phyloP scores from a whole-genome alignment of 1,284 basidiomycete genomes.

The Microbotryum intermedium region DNA sequence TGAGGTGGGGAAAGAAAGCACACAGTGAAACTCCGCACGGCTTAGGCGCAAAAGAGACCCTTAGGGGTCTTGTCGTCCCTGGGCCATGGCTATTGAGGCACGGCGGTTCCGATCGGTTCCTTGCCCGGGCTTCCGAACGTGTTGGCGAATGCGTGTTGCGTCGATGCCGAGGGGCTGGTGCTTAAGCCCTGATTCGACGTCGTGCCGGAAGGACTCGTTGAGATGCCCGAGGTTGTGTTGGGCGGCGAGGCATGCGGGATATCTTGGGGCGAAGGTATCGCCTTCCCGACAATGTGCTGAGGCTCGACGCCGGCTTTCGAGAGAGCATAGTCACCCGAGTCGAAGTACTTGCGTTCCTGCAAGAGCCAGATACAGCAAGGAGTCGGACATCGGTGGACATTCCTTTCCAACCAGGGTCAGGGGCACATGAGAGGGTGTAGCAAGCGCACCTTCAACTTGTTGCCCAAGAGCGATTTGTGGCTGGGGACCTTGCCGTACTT shows the following conservation, averaged over 20 bases:
- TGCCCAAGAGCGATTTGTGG: slow-evolving; percentile 38
- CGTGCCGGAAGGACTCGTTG: not conserved
- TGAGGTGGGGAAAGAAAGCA: no score
- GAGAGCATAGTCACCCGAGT: slow-evolving; percentile 43
- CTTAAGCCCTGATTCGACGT: not conserved
- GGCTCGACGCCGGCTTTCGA: slow-evolving; percentile 42
- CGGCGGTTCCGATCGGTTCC: not conserved
- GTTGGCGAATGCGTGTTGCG: not conserved
- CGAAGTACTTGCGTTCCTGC: slow-evolving; percentile 44
- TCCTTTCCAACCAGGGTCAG: no score
- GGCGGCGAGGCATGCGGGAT: slow-evolving; percentile 40
- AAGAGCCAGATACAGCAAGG: no score
- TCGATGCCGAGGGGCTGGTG: not conserved
- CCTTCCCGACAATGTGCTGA: slow-evolving; percentile 41
- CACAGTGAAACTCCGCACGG: no score
- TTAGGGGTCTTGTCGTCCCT: no score
- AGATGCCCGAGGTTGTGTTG: not conserved
- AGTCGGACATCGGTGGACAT: no score
- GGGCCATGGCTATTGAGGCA: no score
- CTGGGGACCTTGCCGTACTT: slow-evolving; percentile 41
- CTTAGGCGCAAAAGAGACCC: no score
- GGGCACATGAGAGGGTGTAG: not conserved
- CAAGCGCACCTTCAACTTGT: slow-evolving; percentile 38
- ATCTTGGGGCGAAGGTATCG: slow-evolving; percentile 42
- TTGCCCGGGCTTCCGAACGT: not conserved